Percentiles rank a stretch among this genome's conserved stretches.
phyloP scores from a whole-genome alignment of 371 early-diverging fungal genomes.

The Lichtheimia hyalospora region DNA sequence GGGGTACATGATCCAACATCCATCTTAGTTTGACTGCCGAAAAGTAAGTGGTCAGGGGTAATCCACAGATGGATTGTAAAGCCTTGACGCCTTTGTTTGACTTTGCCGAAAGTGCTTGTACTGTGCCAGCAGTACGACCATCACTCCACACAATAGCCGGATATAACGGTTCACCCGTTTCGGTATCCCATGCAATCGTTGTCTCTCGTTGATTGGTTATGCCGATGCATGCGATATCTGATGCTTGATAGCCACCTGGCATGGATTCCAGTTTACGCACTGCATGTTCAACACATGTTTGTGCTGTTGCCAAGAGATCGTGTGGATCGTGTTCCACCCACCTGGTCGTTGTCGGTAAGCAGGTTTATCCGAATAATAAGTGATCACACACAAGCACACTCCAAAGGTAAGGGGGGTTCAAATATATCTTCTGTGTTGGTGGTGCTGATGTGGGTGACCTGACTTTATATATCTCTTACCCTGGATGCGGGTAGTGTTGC shows the following conservation, averaged over 20 bases:
- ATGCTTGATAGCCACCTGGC: conserved; percentile 54
- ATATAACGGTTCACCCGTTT: conserved; percentile 80
- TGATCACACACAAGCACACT: too few species aligned
- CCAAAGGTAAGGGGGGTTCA: not conserved
- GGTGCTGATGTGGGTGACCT: too few species aligned
- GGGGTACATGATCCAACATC: conserved; percentile 83
- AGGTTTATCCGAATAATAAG: not conserved
- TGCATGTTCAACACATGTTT: conserved; percentile 70
- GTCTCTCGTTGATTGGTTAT: conserved; percentile 98
- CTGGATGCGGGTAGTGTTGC: conserved; percentile 78
- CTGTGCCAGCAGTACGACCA: conserved; percentile 78
- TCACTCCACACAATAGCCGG: conserved; percentile 97
- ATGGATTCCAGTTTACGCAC: conserved; percentile 61
- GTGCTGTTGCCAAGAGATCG: conserved; percentile 73
- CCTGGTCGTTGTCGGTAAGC: conserved; percentile 29
- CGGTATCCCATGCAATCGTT: conserved; percentile 85
- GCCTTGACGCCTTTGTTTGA: conserved; percentile 41
- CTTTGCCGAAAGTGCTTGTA: conserved; percentile 57
- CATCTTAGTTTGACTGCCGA: conserved; percentile 90
- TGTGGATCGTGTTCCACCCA: conserved; percentile 93
- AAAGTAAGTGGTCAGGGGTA: conserved; percentile 95
- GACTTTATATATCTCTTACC: conserved; percentile 48
- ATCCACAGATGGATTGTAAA: conserved; percentile 69
- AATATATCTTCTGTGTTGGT: not conserved
- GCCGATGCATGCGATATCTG: conserved; percentile 80